These are phyloP conservation scores for Xylariales sp. DNA, from an alignment of 2,329 filamentous ascomycete genomes.

Conservation along the genomic window DNA sequence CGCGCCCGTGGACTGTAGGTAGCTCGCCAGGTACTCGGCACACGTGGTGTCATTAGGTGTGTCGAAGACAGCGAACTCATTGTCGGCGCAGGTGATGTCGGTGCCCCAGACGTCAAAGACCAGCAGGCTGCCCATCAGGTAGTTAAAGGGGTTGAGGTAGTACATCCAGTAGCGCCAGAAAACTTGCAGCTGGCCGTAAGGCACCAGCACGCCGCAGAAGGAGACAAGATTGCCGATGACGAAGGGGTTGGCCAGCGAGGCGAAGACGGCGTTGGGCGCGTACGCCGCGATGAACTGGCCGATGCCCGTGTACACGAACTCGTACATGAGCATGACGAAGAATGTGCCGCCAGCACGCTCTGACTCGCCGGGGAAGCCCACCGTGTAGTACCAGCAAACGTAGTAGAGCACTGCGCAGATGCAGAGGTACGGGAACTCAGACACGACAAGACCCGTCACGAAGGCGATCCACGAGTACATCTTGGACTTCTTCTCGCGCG, in stretches of 20 bases:
- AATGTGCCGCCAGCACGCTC: constrained; percentile 46
- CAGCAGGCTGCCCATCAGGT: constrained; percentile 53
- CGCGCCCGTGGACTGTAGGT: constrained; percentile 42
- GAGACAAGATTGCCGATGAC: constrained; percentile 55
- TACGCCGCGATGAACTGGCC: constrained; percentile 62
- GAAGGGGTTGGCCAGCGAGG: constrained; percentile 52
- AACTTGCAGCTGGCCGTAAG: constrained; percentile 53
- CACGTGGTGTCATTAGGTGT: constrained; percentile 51
- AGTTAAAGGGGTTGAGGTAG: constrained; percentile 58
- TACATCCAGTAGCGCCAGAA: constrained; percentile 70
- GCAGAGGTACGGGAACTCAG: constrained; percentile 41
- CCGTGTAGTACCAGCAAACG: constrained; percentile 55
- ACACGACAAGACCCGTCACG: constrained; percentile 46
- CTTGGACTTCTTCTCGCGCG: constrained; percentile 56
- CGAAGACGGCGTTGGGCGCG: constrained; percentile 56
- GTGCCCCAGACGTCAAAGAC: constrained; percentile 45
- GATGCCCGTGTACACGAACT: constrained; percentile 57
- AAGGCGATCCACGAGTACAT: constrained; percentile 59
- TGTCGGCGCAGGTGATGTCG: constrained; percentile 38
- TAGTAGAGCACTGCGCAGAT: constrained; percentile 43
- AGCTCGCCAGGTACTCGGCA: constrained; percentile 49
- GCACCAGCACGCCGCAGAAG: constrained; percentile 74
- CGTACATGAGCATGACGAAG: constrained; percentile 54
- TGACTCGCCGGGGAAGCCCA: constrained; percentile 41
- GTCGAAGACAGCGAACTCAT: constrained; percentile 48